Evolutionary conservation across 1,139 yeast species (phyloP), one percentile per base, ranked within the genome.

Genomic region (Geotrichum siamense): DNA sequence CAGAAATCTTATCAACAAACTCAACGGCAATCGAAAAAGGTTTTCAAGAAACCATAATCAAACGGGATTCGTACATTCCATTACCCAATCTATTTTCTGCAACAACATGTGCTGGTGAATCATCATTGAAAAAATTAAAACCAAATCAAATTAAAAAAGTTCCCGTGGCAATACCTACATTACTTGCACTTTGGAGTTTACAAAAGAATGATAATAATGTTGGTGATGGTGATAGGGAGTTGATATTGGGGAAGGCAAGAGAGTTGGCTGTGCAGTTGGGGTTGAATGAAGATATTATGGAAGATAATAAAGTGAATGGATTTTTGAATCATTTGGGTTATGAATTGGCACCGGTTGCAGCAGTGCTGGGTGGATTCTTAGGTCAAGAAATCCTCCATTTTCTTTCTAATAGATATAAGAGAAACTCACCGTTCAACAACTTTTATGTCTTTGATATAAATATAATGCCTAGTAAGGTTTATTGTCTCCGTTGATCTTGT

Each of bases 341-440:
- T 1, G 94, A 91, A 58, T 75, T 84, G 51, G 73, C 91, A 2
- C 96, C 97, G 0, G 79, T 82, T 0, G 79, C 94, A 8, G 94
- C 98, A 0, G 76, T 91, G 1, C 58, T 91, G 8, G 98, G 98
- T 8, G 98, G 98, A 0, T 74, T 85, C 2, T 64, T 91, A 29
- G 85, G 94, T 1, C 99, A 91, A 62, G 96, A 91, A 60, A 82
- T 87, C 8, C 82, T 91, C 37, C 94, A 91, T 62, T 78, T 73
- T 44, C 66, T 91, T 47, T 82, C 94, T 42, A 75, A 75, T 52
- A 78, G 80, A 54, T 89, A 84, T 53, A 72, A 30, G 21, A 30
- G 16, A n/a, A 33, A 33, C 27, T 21, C 79, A 43, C 96, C 97
- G 1, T 71, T 89, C 33, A 89, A 86, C 58, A 91, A 93, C 61